These are phyloP conservation scores for Straminergon stramineum DNA, from an alignment of 225 moss, liverwort and hornwort genomes.

Conservation along the genomic window DNA sequence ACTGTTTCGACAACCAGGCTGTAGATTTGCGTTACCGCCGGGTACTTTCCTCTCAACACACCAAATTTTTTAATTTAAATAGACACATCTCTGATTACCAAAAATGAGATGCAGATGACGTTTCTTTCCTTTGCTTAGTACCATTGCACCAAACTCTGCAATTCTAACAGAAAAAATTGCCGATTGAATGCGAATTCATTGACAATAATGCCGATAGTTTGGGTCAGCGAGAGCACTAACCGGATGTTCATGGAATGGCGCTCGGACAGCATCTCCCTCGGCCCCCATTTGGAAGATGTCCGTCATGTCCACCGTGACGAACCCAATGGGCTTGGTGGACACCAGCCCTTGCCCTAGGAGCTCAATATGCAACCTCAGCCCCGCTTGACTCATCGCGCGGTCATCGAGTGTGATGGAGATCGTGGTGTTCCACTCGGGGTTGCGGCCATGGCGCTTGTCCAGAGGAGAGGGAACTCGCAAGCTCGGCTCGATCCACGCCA, in stretches of 20 bases:
- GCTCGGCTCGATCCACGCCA: conserved; percentile 42
- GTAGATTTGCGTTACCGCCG: not conserved
- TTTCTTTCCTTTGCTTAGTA: not conserved
- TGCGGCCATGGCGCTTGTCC: conserved; percentile 31
- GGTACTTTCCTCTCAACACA: not conserved
- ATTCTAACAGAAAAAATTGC: not conserved
- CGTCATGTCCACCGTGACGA: conserved; percentile 26
- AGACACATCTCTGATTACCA: not conserved
- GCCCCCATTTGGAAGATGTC: conserved; percentile 10
- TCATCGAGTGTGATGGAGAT: conserved; percentile 31
- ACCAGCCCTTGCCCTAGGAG: conserved; percentile 31
- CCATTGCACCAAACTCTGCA: not conserved
- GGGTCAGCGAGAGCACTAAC: not conserved
- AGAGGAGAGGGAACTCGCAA: conserved; percentile 26
- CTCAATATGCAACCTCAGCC: conserved; percentile 25
- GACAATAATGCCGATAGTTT: not conserved
- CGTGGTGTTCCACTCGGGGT: conserved; percentile 42
- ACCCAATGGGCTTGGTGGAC: conserved; percentile 33
- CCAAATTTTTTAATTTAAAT: not conserved
- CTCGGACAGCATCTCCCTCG: conserved; percentile 8
- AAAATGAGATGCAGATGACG: not conserved
- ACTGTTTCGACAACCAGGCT: not conserved
- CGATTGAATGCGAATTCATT: not conserved
- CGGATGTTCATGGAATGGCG: conserved; percentile 10
- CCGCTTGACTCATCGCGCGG: not conserved